Evolutionary conservation across 179 eudicot genomes (phyloP), one percentile per base, ranked within the genome.

Genomic region (Camellia oleifera): DNA sequence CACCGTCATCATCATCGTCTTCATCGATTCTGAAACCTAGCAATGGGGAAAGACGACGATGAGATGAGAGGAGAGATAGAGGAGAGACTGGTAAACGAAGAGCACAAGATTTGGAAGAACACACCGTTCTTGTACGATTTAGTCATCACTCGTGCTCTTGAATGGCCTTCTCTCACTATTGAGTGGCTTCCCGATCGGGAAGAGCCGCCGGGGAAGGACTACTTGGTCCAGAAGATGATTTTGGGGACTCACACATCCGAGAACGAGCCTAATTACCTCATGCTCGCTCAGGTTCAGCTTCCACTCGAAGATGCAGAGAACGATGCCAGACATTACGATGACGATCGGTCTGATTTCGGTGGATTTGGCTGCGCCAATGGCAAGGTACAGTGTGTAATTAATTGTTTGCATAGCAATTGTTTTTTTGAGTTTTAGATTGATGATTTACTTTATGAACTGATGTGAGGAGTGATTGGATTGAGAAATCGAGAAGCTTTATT

Each of bases 161-260:
- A 93, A 73, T 94, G 97, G 98, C 98, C 98, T 0, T 94, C 98
- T 5, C 92, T 94, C 77, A 94, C 98, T 54, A 97, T 94, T 26
- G 97, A 94, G 86, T 94, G 98, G 98, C 92, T 94, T 3, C 97
- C 94, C 11, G 93, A 86, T 74, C 80, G 91, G 23, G 91, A 91
- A 20, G 97, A 94, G 90, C 97, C 90, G 56, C 90, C 98, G 3
- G 98, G 94, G 68, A 94, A 94, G 85, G 97, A 94, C 78, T 90
- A 89, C 79, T 88, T 91, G 5, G 92, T 90, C 4, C 98, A 94
- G 87, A 94, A 94, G 89, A 88, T 94, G 93, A 90, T 94, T 46
- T 80, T 94, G 77, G 98, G 98, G 70, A 94, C 98, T 4, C 97
- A 94, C 72, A 88, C 97, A 1, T 90, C 93, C 1, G 94, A 91